A percentile compares a stretch with the other conserved stretches of the same genome.
phyloP scores from a whole-genome alignment of 345 rosid species.

The Pistacia atlantica region DNA sequence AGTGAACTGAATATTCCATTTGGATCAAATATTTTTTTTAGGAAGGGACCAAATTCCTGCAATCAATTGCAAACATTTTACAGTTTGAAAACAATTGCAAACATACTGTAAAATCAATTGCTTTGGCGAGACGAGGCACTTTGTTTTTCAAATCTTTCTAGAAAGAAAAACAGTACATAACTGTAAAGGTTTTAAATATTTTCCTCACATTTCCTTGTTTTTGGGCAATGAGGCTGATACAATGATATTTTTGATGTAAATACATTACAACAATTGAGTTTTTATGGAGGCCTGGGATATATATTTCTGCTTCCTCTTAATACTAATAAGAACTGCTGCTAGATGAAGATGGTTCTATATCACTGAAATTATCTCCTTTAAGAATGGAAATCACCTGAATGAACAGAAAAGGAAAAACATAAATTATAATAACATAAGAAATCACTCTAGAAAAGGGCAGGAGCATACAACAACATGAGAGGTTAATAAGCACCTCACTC shows the following conservation, averaged over 20 bases:
- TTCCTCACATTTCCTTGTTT: not conserved
- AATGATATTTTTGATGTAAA: not conserved
- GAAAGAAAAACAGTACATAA: not conserved
- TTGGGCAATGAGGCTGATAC: not conserved
- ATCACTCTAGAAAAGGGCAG: not conserved
- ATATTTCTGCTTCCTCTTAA: not conserved
- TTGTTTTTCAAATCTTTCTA: not conserved
- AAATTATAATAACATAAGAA: not conserved
- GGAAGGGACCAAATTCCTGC: too few relatives aligned
- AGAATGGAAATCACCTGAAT: constrained; percentile 44
- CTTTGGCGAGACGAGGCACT: not conserved
- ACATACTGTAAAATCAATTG: too few relatives aligned
- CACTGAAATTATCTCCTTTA: constrained; percentile 37
- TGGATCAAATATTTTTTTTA: too few relatives aligned
- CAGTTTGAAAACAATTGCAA: too few relatives aligned
- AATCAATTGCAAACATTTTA: too few relatives aligned
- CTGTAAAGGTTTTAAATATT: not conserved
- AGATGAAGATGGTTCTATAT: constrained; percentile 34
- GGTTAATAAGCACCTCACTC: constrained; percentile 24
- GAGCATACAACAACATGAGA: not conserved
- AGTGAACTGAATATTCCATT: too few relatives aligned
- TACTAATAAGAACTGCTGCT: constrained; percentile 3
- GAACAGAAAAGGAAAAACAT: not conserved
- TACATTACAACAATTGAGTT: not conserved
- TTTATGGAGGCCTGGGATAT: not conserved